Percentiles rank a stretch among this genome's conserved stretches.
Evolutionary conservation across 2,329 filamentous ascomycete species (phyloP).

Genomic region (Aspergillus phoenicis): DNA sequence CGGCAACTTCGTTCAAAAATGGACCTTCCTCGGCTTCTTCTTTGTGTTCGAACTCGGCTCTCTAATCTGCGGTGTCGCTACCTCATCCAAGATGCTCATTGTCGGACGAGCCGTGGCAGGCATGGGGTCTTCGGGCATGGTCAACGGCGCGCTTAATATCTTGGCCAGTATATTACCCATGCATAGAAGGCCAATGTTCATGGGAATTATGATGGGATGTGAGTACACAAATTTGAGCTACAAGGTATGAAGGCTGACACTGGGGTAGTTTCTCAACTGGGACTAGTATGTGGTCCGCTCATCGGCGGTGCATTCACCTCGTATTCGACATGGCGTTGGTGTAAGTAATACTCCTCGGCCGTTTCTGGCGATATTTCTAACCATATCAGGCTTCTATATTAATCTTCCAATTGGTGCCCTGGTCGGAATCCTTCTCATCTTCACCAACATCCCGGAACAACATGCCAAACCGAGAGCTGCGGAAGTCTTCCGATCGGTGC

Average conservation of each 20-base stretch:
- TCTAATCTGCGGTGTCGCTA: slow-evolving; percentile 15
- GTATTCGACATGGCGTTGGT: slow-evolving; percentile 30
- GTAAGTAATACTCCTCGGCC: slow-evolving; percentile 15
- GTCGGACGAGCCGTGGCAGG: slow-evolving; percentile 13
- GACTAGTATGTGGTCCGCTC: slow-evolving; percentile 35
- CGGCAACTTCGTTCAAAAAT: slow-evolving; percentile 13
- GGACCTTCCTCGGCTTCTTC: slow-evolving; percentile 33
- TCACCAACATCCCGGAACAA: slow-evolving; percentile 23
- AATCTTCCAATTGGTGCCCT: slow-evolving; percentile 52
- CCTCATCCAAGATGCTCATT: slow-evolving; percentile 15
- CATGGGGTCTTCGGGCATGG: slow-evolving; percentile 14
- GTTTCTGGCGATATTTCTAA: slow-evolving; percentile 45
- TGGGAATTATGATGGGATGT: background rate
- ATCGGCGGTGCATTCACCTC: slow-evolving; percentile 47
- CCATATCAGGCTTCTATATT: slow-evolving; percentile 49
- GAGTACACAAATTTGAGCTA: background rate
- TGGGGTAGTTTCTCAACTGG: background rate
- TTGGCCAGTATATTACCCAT: slow-evolving; percentile 11
- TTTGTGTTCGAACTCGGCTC: slow-evolving; percentile 35
- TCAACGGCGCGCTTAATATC: slow-evolving; percentile 16
- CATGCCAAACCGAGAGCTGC: background rate
- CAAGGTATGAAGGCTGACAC: background rate
- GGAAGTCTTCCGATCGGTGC: slow-evolving; percentile 10
- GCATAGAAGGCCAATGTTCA: slow-evolving; percentile 10
- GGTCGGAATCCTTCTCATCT: slow-evolving; percentile 25